Evolutionary conservation across 2,329 filamentous ascomycete genomes (phyloP), one percentile per base, ranked within the genome.

Genomic region (Colletotrichum limetticola): DNA sequence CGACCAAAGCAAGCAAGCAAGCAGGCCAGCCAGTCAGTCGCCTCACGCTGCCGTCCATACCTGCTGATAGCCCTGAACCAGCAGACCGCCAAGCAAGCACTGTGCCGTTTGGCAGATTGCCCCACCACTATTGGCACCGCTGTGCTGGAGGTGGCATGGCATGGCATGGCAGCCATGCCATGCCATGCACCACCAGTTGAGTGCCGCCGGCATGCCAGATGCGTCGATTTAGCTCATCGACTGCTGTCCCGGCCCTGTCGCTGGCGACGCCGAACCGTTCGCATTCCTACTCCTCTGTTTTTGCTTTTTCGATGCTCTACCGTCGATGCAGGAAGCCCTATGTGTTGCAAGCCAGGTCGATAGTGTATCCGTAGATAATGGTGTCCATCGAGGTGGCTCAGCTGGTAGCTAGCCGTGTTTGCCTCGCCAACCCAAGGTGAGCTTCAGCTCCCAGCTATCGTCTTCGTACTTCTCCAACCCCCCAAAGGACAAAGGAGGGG

Each of bases 171-270:
- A 66, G 22, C 22, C 22, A 22, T 61, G 35, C 71, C 66, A 73
- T 65, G 35, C 71, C 60, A 73, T 71, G 66, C 71, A 49, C 42
- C 37, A n/a, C 56, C 56, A 55, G 46, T 32, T 32, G 22, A 30
- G 42, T 63, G 66, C 59, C 68, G 66, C 70, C 66, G 70, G 70
- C 70, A 57, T 68, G 58, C 59, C 53, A 64, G 24, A 64, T 72
- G 69, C 53, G 61, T 66, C 52, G 66, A 26, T n/a, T 14, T 53
- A 28, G 32, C 55, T 60, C 26, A 32, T n/a, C 11, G 62, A 46
- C 57, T 53, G 24, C 60, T 55, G 46, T 59, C 22, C 24, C 35
- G 37, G 12, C 35, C 58, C 14, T 16, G 16, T 32, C 11, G 35
- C 35, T 37, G 35, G 35, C 35, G 35, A 37, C 35, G 12, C 35